A percentile compares a stretch with the other conserved stretches of the same genome.
Evolutionary conservation across 805 yeast genomes (phyloP).

Genomic region (Candida alai): DNA sequence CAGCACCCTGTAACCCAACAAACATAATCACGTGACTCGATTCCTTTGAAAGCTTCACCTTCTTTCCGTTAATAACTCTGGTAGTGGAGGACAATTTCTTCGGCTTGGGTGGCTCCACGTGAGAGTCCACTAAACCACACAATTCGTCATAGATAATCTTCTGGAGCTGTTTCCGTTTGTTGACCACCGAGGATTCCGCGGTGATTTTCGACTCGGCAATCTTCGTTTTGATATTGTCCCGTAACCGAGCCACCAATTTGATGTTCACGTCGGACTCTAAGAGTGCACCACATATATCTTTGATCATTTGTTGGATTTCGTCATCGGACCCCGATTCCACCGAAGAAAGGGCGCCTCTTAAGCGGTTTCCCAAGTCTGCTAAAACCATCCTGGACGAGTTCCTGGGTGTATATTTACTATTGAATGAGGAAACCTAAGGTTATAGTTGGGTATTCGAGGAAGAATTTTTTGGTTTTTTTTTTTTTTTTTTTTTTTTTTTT

Average conservation of each 20-base stretch:
- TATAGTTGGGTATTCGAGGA: too few relatives aligned
- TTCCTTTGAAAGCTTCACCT: conserved; percentile 16
- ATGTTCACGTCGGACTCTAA: conserved; percentile 94
- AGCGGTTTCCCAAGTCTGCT: conserved; percentile 42
- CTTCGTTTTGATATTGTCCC: conserved; percentile 50
- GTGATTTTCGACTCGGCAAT: conserved; percentile 50
- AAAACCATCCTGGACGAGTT: conserved; percentile 31
- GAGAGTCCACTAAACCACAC: conserved; percentile 77
- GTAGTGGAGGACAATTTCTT: conserved; percentile 54
- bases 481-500: too few relatives aligned
- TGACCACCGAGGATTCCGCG: conserved; percentile 47
- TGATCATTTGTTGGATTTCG: conserved; percentile 54
- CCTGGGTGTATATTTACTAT: neutral
- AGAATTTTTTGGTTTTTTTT: too few relatives aligned
- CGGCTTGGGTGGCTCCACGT: conserved; percentile 66
- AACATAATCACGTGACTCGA: conserved; percentile 77
- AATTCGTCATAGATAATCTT: conserved; percentile 94
- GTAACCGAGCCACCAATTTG: conserved; percentile 69
- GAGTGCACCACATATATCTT: conserved; percentile 85
- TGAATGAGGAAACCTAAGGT: too few relatives aligned
- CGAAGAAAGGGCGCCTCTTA: conserved; percentile 40
- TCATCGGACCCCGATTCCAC: conserved; percentile 38
- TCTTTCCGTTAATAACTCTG: conserved; percentile 26
- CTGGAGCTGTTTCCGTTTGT: conserved; percentile 79
- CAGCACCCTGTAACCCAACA: conserved; percentile 98